Base-by-base conservation (phyloP, 2,329 filamentous ascomycete genomes). In the Neofusicoccum ribis region DNA sequence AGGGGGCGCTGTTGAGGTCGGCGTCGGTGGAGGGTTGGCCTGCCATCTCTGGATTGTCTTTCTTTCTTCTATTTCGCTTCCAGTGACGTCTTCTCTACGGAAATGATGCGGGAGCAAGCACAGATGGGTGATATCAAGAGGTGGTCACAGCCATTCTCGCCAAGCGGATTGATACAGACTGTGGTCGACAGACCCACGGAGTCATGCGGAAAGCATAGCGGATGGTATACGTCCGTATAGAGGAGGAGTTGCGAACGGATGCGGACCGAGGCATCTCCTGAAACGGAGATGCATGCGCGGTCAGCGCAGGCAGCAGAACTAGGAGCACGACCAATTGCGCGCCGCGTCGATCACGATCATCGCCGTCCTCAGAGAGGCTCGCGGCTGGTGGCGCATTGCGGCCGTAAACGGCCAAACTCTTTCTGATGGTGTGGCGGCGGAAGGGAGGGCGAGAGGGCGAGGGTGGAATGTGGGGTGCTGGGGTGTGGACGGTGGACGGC, bases 1-100 rank as follows among this genome's bases (percentile, higher is more conserved):
- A 65, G n/a, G 66, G 51, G 36, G 65, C 56, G 39, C 52, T 44
- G 61, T 67, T 68, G 43, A 67, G 49, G 43, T 67, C 62, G 54
- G n/a, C 27, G 31, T 47, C 17, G 23, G 31, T 14, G 5, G 36
- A n/a, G 51, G n/a, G 17, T 5, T 5, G 4, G 36, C 43, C 51
- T 56, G 14, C 44, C 44, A 34, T 62, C 47, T 11, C 20, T 37
- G n/a, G 23, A 9, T 34, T 20, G 20, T 44, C 27, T 15, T 14
- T 37, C 43, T 23, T 17, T 15, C 37, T 17, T 17, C 1, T 17
- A 17, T 50, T 31, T 7, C 4, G 27, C 27, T 31, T 7, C 27
- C 1, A 1, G 27, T 5, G 27, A 31, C 1, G 7, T 31, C 27
- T 7, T 31, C 27, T 31, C 27, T 31, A 6, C 7, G 1, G 46